These are phyloP conservation scores for Ophiosphaerella korrae DNA, from an alignment of 2,329 filamentous ascomycete species.

Conservation along the genomic window DNA sequence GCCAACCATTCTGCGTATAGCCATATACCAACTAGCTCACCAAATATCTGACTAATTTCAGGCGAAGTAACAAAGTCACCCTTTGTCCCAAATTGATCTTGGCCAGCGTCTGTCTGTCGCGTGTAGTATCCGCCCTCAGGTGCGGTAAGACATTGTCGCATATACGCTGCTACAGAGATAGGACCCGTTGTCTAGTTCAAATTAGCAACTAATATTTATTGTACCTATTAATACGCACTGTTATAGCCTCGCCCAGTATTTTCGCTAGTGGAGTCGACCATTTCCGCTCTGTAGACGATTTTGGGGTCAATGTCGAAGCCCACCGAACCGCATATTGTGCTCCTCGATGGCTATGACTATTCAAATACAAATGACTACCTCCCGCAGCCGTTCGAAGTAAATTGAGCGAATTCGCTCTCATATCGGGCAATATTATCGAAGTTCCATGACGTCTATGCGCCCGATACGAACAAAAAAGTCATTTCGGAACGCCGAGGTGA, in stretches of 20 bases:
- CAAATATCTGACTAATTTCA: conserved; percentile 96
- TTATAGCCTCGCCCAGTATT: conserved; percentile 83
- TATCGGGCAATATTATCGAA: conserved; percentile 29
- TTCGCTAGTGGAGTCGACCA: conserved; percentile 95
- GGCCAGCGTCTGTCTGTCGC: conserved; percentile 65
- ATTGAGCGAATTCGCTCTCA: conserved; percentile 38
- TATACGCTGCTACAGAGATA: conserved; percentile 89
- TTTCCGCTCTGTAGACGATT: conserved; percentile 53
- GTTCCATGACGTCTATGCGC: conserved; percentile 40
- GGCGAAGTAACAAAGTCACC: conserved; percentile 97
- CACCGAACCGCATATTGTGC: conserved; percentile 43
- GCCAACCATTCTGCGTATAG: conserved; percentile 95
- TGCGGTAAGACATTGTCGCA: conserved; percentile 97
- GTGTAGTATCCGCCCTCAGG: conserved; percentile 95
- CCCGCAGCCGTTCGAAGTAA: conserved; percentile 29
- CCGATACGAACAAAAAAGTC: conserved; percentile 28
- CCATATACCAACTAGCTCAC: conserved; percentile 93
- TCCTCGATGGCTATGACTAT: conserved; percentile 1
- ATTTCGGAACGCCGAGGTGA: conserved; percentile 32
- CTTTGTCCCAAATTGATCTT: conserved; percentile 88
- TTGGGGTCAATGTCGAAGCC: conserved; percentile 29
- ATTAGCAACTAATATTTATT: background rate
- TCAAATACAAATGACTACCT: conserved; percentile 16
- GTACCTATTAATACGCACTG: conserved; percentile 57
- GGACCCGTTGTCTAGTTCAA: conserved; percentile 77